These are phyloP conservation scores for Teratosphaeriaceae sp. DNA, from an alignment of 2,329 filamentous ascomycete genomes.

Conservation along the genomic window DNA sequence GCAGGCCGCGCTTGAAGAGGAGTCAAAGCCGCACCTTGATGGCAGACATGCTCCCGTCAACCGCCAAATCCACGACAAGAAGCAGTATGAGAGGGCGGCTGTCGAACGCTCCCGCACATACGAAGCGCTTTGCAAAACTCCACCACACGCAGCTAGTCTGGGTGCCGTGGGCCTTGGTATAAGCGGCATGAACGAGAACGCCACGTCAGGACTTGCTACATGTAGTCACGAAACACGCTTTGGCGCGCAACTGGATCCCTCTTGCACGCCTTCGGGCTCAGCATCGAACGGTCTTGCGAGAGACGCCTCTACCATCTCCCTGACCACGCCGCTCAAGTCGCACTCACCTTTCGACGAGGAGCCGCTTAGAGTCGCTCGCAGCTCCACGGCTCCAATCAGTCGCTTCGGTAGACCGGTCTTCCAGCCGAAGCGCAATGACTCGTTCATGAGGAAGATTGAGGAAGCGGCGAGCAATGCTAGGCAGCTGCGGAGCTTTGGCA, in stretches of 20 bases:
- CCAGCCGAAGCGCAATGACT: slow-evolving; percentile 1
- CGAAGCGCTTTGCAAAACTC: background rate
- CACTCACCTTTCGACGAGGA: slow-evolving; percentile 1
- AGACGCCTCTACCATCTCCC: too few species aligned
- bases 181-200: background rate
- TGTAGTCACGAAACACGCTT: too few species aligned
- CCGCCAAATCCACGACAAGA: too few species aligned
- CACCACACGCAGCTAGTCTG: background rate
- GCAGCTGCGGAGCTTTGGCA: background rate
- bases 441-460: slow-evolving; percentile 2
- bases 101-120: background rate
- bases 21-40: too few species aligned
- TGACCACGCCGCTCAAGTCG: background rate
- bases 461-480: background rate
- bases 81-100: too few species aligned
- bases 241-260: too few species aligned
- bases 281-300: too few species aligned
- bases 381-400: background rate
- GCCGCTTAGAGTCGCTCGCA: background rate
- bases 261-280: too few species aligned
- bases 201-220: background rate
- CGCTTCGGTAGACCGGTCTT: background rate
- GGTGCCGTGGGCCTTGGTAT: background rate
- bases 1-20: too few species aligned
- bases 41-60: too few species aligned